phyloP scores from a whole-genome alignment of 805 yeast genomes.

The Torulaspora maleeae region DNA sequence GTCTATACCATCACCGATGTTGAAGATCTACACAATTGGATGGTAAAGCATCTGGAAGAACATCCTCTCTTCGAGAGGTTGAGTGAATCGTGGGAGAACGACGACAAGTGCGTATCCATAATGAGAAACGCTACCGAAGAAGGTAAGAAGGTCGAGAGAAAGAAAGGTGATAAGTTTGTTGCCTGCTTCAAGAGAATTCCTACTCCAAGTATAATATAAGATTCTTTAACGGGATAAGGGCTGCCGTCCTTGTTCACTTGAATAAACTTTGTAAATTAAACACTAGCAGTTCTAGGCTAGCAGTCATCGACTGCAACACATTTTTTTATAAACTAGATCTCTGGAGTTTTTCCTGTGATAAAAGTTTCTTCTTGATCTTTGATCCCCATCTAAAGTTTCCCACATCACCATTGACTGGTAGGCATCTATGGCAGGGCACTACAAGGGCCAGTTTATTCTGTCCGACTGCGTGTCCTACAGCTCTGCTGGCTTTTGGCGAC shows the following conservation, averaged over 20 bases:
- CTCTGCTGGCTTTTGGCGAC: conserved; percentile 35
- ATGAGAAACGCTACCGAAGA: conserved; percentile 96
- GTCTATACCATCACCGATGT: conserved; percentile 96
- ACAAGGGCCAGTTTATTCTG: conserved; percentile 39
- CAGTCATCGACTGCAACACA: too few relatives aligned
- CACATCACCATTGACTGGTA: conserved; percentile 32
- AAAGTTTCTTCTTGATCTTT: conserved; percentile 31
- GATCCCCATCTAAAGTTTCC: conserved; percentile 42
- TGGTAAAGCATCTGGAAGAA: conserved; percentile 84
- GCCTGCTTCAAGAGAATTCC: conserved; percentile 82
- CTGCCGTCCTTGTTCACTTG: background rate
- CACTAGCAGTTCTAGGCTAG: too few relatives aligned
- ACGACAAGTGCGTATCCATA: conserved; percentile 75
- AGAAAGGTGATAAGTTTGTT: conserved; percentile 77
- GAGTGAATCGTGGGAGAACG: conserved; percentile 68
- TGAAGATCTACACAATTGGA: conserved; percentile 88
- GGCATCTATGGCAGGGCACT: conserved; percentile 44
- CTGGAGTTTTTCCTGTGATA: conserved; percentile 11
- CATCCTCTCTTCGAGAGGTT: conserved; percentile 90
- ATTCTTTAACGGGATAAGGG: background rate
- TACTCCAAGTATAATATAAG: conserved; percentile 39
- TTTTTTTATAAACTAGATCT: background rate
- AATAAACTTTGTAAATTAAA: too few relatives aligned
- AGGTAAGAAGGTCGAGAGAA: conserved; percentile 92
- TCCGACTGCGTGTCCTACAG: conserved; percentile 41